Evolutionary conservation across 2,329 filamentous ascomycete species (phyloP), one percentile per base, ranked within the genome.

Genomic region (Ceratocystis lukuohia): DNA sequence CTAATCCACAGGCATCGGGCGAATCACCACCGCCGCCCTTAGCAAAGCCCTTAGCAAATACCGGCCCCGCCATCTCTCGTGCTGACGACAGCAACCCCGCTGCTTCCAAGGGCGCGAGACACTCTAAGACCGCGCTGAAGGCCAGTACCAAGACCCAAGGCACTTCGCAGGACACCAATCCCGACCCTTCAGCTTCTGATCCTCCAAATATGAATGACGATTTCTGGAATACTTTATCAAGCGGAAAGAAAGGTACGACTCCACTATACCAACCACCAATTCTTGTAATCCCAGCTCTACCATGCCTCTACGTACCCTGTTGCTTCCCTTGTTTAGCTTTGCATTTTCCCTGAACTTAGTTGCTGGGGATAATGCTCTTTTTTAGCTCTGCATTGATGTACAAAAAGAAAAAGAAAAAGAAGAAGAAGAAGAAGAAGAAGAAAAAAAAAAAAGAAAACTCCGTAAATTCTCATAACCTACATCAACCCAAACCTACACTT

Each of bases 221-320:
- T 65, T 61, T 65, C 41, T 65, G 64, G 64, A 65, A 65, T 28
- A 59, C 53, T 48, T n/a, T 61, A 65, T 30, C 48, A 56, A 59
- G 41, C 53, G 44, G 28, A 61, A 65, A 59, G 50, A 65, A 61
- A 61, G 64, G 64, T 65, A 61, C 22, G 22, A 22, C 17, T 33
- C 50, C 33, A 30, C 53, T 30, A 46, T 44, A 48, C 63, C 63
- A 65, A 59, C 63, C 63, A 65, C 63, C 50, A 57, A 65, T 59
- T 65, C 30, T 12, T 28, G 20, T 50, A 44, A 44, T 48, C 48
- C 63, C 33, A 57, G 41, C 12, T 30, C n/a, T 41, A 33, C 41
- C 45, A 41, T 62, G 59, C 59, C 37, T 41, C 37, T 41, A 12
- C 37, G 10, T 41, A 41, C 37, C 37, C 37, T 41, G 37, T 41